phyloP scores from a whole-genome alignment of 768 basidiomycete species.

The Rhodocollybia butyracea region DNA sequence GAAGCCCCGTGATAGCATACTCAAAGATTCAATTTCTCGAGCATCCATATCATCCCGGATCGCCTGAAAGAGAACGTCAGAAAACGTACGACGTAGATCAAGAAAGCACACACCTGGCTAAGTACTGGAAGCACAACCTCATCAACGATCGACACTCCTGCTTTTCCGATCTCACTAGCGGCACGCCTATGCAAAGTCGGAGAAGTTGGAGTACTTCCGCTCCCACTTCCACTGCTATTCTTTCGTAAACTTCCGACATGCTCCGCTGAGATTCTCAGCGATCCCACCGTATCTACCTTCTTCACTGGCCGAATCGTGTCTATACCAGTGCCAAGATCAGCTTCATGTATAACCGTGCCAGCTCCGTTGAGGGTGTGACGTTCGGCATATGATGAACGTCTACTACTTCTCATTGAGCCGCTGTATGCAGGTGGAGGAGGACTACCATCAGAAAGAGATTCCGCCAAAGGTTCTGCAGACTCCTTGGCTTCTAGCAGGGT shows the following conservation, averaged over 20 bases:
- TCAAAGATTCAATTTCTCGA: slow-evolving; percentile 82
- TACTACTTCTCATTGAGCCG: slow-evolving; percentile 57
- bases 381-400: slow-evolving; percentile 78
- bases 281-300: slow-evolving; percentile 80
- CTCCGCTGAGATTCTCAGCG: slow-evolving; percentile 73
- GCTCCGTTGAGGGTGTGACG: slow-evolving; percentile 56
- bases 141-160: slow-evolving; percentile 69
- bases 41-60: slow-evolving; percentile 86
- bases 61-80: slow-evolving; percentile 37
- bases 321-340: slow-evolving; percentile 82
- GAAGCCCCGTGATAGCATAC: slow-evolving; percentile 89
- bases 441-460: slow-evolving; percentile 38
- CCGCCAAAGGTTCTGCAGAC: slow-evolving; percentile 32
- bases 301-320: slow-evolving; percentile 94
- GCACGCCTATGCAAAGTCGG: slow-evolving; percentile 48
- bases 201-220: slow-evolving; percentile 43
- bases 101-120: slow-evolving; percentile 51
- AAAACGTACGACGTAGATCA: slow-evolving; percentile 5
- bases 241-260: slow-evolving; percentile 73
- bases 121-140: slow-evolving; percentile 83
- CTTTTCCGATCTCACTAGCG: slow-evolving; percentile 57
- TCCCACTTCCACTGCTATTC: slow-evolving; percentile 40
- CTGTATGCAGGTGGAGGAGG: slow-evolving; percentile 79
- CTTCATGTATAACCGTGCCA: slow-evolving; percentile 76
- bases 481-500: slow-evolving; percentile 32